A percentile compares a stretch with the other conserved stretches of the same genome.
phyloP scores from a whole-genome alignment of 2,329 filamentous ascomycete genomes.

The Fusarium papillatum region DNA sequence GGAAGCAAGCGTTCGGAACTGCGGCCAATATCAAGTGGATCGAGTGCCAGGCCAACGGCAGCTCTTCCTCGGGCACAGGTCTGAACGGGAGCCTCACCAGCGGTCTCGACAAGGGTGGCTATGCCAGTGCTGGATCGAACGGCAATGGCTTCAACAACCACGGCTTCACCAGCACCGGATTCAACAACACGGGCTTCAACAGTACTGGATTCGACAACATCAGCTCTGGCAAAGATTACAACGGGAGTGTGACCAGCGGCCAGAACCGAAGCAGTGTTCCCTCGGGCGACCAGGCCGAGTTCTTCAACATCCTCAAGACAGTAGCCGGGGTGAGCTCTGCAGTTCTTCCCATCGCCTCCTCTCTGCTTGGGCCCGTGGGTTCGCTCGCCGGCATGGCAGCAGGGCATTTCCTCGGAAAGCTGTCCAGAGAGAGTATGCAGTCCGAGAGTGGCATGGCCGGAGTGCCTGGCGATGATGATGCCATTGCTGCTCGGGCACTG shows the following conservation, averaged over 20 bases:
- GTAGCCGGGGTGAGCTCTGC: background rate
- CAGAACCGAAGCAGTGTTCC: background rate
- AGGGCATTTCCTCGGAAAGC: background rate
- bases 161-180: background rate
- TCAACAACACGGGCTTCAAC: background rate
- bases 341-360: background rate
- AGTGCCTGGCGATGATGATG: background rate
- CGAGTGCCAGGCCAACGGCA: background rate
- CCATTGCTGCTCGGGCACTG: slow-evolving; percentile 34
- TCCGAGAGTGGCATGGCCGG: background rate
- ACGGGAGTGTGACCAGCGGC: background rate
- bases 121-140: background rate
- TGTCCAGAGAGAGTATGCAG: background rate
- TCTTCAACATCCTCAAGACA: background rate
- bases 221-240: background rate
- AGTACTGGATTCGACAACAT: background rate
- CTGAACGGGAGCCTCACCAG: background rate
- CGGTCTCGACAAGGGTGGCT: background rate
- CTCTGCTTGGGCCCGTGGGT: background rate
- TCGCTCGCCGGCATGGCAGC: background rate
- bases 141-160: background rate
- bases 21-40: background rate
- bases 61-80: background rate
- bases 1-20: background rate
- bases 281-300: background rate